phyloP scores from a whole-genome alignment of 257 asterid species.

The Solanum clarkiae region DNA sequence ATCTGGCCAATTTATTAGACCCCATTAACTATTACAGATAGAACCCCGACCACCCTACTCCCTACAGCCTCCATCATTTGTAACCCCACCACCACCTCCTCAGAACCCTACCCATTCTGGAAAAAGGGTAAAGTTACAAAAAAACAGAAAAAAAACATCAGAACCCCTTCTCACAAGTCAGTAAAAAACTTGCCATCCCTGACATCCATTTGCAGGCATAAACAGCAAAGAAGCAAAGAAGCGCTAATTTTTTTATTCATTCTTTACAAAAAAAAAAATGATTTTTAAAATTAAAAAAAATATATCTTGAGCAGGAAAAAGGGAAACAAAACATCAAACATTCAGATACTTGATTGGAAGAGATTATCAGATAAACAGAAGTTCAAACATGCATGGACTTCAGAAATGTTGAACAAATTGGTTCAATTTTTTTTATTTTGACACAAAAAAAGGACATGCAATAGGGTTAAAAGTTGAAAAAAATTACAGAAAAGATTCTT shows the following conservation, averaged over 20 bases:
- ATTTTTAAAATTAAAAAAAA: background rate
- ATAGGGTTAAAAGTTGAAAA: background rate
- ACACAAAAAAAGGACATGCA: background rate
- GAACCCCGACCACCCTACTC: background rate
- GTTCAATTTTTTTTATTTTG: background rate
- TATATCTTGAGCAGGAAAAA: background rate
- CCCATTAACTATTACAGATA: background rate
- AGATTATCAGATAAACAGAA: background rate
- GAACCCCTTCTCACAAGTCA: background rate
- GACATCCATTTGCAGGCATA: background rate
- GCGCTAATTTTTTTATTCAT: background rate
- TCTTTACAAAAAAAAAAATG: background rate
- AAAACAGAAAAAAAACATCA: background rate
- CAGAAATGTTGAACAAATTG: background rate
- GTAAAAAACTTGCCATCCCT: background rate
- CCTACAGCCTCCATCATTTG: background rate
- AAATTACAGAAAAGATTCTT: background rate
- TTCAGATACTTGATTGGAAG: background rate
- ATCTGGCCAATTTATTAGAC: background rate
- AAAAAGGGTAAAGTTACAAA: background rate
- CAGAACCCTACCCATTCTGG: background rate
- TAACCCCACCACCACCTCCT: background rate
- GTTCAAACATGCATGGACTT: background rate
- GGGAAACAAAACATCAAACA: background rate
- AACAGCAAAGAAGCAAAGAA: background rate